Conservation (phyloP, 2,329 filamentous ascomycete genomes). For the Knoxdaviesia proteae region DNA sequence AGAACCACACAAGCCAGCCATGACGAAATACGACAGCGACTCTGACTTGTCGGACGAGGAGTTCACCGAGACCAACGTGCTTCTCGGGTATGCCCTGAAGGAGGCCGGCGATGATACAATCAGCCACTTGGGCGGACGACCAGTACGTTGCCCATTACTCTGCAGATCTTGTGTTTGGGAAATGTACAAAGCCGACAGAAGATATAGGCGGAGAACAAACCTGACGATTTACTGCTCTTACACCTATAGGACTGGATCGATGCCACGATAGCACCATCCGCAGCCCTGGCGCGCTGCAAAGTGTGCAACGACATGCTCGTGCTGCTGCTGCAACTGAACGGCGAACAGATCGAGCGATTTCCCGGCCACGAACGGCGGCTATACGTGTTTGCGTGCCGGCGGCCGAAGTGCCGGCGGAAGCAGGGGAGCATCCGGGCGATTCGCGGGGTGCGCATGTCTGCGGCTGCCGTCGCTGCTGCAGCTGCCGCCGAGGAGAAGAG, state of each 20-base stretch:
- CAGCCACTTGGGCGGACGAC: slow-evolving; percentile 70
- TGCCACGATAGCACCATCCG: slow-evolving; percentile 46
- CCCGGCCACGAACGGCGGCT: slow-evolving; percentile 71
- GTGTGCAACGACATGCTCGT: slow-evolving; percentile 69
- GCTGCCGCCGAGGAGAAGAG: slow-evolving; percentile 9
- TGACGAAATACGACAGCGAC: slow-evolving; percentile 74
- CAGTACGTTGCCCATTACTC: slow-evolving; percentile 36
- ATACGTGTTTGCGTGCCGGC: slow-evolving; percentile 68
- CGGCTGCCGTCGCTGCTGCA: slow-evolving; percentile 13
- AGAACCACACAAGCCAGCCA: slow-evolving; percentile 12
- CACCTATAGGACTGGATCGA: slow-evolving; percentile 59
- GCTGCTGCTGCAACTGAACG: slow-evolving; percentile 77
- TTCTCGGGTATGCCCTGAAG: slow-evolving; percentile 73
- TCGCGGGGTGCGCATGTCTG: slow-evolving; percentile 41
- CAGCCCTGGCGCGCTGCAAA: slow-evolving; percentile 63
- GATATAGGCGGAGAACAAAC: neutral
- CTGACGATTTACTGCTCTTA: too few relatives aligned
- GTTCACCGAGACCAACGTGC: slow-evolving; percentile 65
- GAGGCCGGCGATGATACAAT: slow-evolving; percentile 64
- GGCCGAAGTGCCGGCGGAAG: slow-evolving; percentile 61
- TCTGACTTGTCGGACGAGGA: slow-evolving; percentile 48
- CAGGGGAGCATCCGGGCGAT: slow-evolving; percentile 62
- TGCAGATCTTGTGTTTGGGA: neutral
- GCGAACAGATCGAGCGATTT: slow-evolving; percentile 69
- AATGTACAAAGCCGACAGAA: slow-evolving; percentile 6